Conservation (phyloP, 495 filamentous ascomycete species). For the Talaromyces thailandensis region DNA sequence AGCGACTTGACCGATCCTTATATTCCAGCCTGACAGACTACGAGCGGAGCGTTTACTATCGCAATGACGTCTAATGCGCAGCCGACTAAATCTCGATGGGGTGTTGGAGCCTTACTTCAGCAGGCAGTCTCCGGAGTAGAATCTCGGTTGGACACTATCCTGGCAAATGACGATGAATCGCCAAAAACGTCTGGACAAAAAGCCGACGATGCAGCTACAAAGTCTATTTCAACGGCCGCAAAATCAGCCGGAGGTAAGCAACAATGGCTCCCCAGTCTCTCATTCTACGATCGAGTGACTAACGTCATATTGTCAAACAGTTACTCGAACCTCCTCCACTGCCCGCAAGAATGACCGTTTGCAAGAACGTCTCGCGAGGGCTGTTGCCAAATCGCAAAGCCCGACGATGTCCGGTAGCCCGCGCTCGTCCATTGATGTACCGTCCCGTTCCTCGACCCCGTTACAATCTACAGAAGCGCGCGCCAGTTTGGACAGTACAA, state of each 20-base stretch:
- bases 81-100: constrained; percentile 31
- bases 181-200: constrained; percentile 12
- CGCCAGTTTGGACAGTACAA: constrained; percentile 27
- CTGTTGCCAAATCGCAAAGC: constrained; percentile 40
- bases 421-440: constrained; percentile 24
- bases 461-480: constrained; percentile 25
- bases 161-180: constrained; percentile 62
- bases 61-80: constrained; percentile 33
- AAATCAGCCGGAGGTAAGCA: constrained; percentile 17
- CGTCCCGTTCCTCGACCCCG: constrained; percentile 27
- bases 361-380: constrained; percentile 75
- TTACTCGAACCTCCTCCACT: constrained; percentile 44
- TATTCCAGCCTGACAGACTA: not conserved
- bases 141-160: constrained; percentile 82
- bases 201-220: constrained; percentile 15
- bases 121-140: constrained; percentile 92
- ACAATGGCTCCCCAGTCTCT: not conserved
- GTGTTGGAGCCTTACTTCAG: constrained; percentile 68
- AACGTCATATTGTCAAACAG: constrained; percentile 18
- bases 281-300: constrained; percentile 7
- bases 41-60: not conserved
- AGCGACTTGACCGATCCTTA: not conserved
- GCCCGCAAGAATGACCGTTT: constrained; percentile 63
- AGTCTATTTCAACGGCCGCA: constrained; percentile 9
- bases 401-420: constrained; percentile 17